Evolutionary conservation across 116 monocot species (phyloP), one percentile per base, ranked within the genome.

Genomic region (Posidonia oceanica): DNA sequence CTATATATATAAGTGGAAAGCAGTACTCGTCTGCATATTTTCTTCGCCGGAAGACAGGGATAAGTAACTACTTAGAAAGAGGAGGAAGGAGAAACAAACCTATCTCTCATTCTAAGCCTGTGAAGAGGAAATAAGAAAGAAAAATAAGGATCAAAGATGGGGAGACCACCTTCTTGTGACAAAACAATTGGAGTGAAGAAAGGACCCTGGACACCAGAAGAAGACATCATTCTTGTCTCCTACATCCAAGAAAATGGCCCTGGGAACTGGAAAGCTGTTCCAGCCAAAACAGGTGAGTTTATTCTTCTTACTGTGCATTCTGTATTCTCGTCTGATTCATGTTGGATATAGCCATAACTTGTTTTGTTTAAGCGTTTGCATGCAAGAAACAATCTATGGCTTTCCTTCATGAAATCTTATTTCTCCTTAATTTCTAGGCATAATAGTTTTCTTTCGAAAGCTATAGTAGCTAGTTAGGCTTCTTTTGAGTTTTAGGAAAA

Each of bases 151-250:
- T 58, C 11, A 51, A 63, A 39, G 16, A 80, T 86, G 86, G 83
- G 86, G 44, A 83, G 80, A 66, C 75, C 83, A 55, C 86, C 86
- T 10, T 86, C 77, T 60, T 86, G 80, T 74, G 78, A 86, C 36
- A 83, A 80, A 70, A 62, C 77, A 39, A 42, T 4, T 21, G 83
- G 80, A 16, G 74, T 81, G 67, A 87, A 87, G 87, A 87, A 83
- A 58, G 87, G 87, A 6, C 83, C 87, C 0, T 87, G 87, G 87
- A 87, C 83, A 14, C 87, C 87, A 5, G 87, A 87, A 52, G 87
- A 87, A 67, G 87, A 83, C 74, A 83, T 83, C 64, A 66, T 77
- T 39, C 40, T 87, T 39, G 79, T 83, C 58, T 74, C 83, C 22
- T 87, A 87, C 79, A 70, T 87, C 59, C 87, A 87, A 77, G 74